Evolutionary conservation across 371 early-diverging fungal species (phyloP), one percentile per base, ranked within the genome.

Genomic region (Batkoa obscura): DNA sequence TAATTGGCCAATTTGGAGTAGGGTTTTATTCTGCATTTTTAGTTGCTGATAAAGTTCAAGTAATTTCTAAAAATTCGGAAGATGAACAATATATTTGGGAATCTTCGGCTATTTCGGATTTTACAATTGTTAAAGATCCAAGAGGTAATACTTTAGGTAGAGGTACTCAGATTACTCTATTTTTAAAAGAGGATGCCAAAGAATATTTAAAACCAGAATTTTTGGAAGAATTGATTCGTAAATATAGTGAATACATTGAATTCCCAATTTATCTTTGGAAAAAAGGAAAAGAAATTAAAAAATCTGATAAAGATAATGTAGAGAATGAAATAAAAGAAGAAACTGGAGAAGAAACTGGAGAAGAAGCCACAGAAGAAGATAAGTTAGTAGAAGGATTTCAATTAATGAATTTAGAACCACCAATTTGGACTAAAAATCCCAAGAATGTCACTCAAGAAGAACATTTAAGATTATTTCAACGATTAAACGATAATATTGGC

Each of bases 1-100:
- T 90, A 63, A 95, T 95, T 64, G 98, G 98, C 46, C 96, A 96
- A 72, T 98, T 98, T 70, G 98, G 98, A 76, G 90, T 95, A 36
- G 98, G 98, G 23, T 95, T 95, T 69, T 98, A 98, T 72, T 90
- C 80, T 23, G 82, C 83, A 46, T 90, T 86, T 64, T 66, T 94
- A 62, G 92, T 97, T 1, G 93, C 95, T n/a, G 93, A 94, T 68
- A 75, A 78, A 62, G 96, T 98, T n/a, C 79, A 83, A 2, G 94
- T 98, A 10, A 81, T 88, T 10, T 79, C 83, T 58, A 96, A 94
- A 72, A 73, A 85, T 65, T 81, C 81, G 59, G 81, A 85, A 54
- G 84, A 80, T 37, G 75, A 74, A 34, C 89, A 91, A 63, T 76
- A 88, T 66, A 72, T 92, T 45, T 98, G 96, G 96, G 79, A 83